Conservation (phyloP, 2,329 filamentous ascomycete species). For the Coleophoma crateriformis region DNA sequence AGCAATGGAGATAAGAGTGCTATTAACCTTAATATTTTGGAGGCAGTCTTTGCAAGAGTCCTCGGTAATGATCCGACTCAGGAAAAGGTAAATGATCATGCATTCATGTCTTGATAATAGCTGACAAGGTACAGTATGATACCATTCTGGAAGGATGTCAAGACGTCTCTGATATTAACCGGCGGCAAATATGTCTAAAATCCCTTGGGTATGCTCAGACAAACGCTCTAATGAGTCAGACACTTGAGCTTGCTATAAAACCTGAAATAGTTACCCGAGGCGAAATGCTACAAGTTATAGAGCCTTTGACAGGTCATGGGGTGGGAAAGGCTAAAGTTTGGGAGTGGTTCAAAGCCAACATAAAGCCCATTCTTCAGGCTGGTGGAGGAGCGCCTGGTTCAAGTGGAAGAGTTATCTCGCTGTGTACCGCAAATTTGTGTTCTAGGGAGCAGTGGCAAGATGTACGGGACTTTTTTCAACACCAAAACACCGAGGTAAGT, state of each 20-base stretch:
- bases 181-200: slow-evolving; percentile 3
- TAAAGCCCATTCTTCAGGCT: background rate
- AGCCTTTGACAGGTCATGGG: slow-evolving; percentile 1
- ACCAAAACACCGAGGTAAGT: slow-evolving; percentile 5
- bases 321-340: slow-evolving; percentile 3
- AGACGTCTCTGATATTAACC: background rate
- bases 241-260: slow-evolving; percentile 2
- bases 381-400: slow-evolving; percentile 1
- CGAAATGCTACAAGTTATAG: slow-evolving; percentile 1
- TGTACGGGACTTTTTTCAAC: slow-evolving; percentile 5
- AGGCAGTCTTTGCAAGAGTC: slow-evolving; percentile 6
- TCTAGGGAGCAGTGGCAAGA: slow-evolving; percentile 5
- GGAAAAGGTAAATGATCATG: slow-evolving; percentile 1
- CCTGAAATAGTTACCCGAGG: slow-evolving; percentile 1
- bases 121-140: slow-evolving; percentile 2
- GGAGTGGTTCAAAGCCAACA: slow-evolving; percentile 4
- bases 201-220: slow-evolving; percentile 1
- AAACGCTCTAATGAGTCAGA: slow-evolving; percentile 1
- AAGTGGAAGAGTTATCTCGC: background rate
- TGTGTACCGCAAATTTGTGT: background rate
- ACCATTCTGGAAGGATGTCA: background rate
- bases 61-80: slow-evolving; percentile 2
- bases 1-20: slow-evolving; percentile 5
- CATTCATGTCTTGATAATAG: background rate
- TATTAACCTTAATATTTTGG: slow-evolving; percentile 10